These are phyloP conservation scores for Cryphonectria nitschkei DNA, from an alignment of 2,329 filamentous ascomycete genomes.

Conservation along the genomic window DNA sequence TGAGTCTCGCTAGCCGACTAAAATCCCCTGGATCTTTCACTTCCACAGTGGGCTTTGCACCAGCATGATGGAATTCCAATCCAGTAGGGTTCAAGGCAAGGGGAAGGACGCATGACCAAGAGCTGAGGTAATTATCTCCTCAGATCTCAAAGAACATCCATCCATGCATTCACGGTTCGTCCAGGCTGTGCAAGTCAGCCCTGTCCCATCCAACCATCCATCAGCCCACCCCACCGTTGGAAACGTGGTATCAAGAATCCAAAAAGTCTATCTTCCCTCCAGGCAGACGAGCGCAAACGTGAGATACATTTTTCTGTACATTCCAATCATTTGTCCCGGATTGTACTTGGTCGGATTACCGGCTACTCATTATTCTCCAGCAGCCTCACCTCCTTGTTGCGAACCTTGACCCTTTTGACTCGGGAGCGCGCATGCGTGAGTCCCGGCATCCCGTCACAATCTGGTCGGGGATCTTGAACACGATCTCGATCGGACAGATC, in stretches of 20 bases:
- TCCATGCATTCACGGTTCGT: neutral
- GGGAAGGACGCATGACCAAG: neutral
- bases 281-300: too few species aligned
- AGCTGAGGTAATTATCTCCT: slow-evolving; percentile 1
- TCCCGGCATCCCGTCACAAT: slow-evolving; percentile 25
- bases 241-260: neutral
- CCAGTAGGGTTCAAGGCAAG: neutral
- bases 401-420: neutral
- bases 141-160: slow-evolving; percentile 6
- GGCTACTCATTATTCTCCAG: neutral
- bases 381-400: neutral
- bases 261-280: too few species aligned
- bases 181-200: slow-evolving; percentile 3
- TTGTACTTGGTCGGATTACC: neutral
- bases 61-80: neutral
- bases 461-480: slow-evolving; percentile 22
- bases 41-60: neutral
- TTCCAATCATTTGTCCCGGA: neutral
- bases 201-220: neutral
- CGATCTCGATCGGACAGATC: slow-evolving; percentile 28
- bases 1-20: neutral
- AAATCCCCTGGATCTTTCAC: neutral
- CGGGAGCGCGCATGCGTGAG: neutral
- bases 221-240: neutral
- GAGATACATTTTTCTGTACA: too few species aligned